Evolutionary conservation across 192 early-diverging fungal genomes (phyloP).

Genomic region (Glomus cerebriforme): DNA sequence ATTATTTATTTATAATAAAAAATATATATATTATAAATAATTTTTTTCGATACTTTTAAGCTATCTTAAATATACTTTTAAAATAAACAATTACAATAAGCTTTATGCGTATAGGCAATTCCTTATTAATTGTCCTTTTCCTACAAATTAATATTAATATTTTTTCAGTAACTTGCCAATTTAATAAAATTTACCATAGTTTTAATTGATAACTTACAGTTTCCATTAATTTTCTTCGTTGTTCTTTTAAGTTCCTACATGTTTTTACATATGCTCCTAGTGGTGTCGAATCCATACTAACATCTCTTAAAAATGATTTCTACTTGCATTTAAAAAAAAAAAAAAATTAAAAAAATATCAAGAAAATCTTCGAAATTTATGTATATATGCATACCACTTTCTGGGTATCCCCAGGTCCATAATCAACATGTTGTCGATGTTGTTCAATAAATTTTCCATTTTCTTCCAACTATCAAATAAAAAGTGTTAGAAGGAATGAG

Average conservation of each 20-base stretch:
- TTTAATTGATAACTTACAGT: too few relatives aligned
- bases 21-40: too few relatives aligned
- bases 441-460: constrained; percentile 75
- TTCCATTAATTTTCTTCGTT: constrained; percentile 16
- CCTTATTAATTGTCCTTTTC: too few relatives aligned
- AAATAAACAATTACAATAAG: too few relatives aligned
- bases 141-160: too few relatives aligned
- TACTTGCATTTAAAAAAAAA: background rate
- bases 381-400: constrained; percentile 35
- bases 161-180: too few relatives aligned
- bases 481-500: background rate
- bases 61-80: too few relatives aligned
- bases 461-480: constrained; percentile 65
- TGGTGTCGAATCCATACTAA: constrained; percentile 6
- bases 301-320: constrained; percentile 25
- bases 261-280: constrained; percentile 18
- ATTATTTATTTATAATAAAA: too few relatives aligned
- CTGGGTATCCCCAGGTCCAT: constrained; percentile 56
- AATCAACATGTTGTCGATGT: constrained; percentile 67
- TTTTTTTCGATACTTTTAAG: too few relatives aligned
- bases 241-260: constrained; percentile 10
- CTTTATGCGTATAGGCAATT: too few relatives aligned
- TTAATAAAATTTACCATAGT: too few relatives aligned
- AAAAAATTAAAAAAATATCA: background rate
- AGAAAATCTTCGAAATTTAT: background rate